phyloP scores from a whole-genome alignment of 345 rosid genomes.

The Heritiera littoralis region DNA sequence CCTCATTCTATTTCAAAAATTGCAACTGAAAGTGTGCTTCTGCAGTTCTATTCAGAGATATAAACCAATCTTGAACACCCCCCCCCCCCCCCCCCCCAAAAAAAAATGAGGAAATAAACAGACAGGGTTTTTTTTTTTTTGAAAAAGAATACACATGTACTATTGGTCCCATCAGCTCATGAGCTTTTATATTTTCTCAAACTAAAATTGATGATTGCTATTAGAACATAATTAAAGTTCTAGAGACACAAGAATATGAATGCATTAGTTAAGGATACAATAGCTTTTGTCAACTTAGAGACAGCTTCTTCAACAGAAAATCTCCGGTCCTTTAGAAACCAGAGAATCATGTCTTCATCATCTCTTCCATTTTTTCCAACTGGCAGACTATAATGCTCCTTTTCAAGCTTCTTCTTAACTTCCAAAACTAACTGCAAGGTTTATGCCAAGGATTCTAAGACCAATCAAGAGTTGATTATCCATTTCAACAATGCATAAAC shows the following conservation, averaged over 20 bases:
- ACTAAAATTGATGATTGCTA: neutral
- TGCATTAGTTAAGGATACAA: slow-evolving; percentile 58
- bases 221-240: slow-evolving; percentile 31
- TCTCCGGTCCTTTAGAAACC: slow-evolving; percentile 80
- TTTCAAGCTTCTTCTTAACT: slow-evolving; percentile 71
- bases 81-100: too few relatives aligned
- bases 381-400: slow-evolving; percentile 58
- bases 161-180: neutral
- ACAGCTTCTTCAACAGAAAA: slow-evolving; percentile 68
- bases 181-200: neutral
- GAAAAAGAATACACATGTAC: neutral
- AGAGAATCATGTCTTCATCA: slow-evolving; percentile 88
- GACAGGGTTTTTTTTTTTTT: neutral
- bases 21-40: neutral
- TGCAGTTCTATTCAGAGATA: neutral
- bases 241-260: slow-evolving; percentile 26
- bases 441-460: neutral
- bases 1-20: neutral
- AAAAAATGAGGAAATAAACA: neutral
- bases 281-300: slow-evolving; percentile 67
- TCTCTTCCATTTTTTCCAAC: slow-evolving; percentile 85
- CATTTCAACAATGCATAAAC: slow-evolving; percentile 6
- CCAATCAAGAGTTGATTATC: neutral
- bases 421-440: slow-evolving; percentile 69
- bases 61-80: neutral